Base-by-base conservation (phyloP, 164 flowering plant genomes). In the Annona squamosa region DNA sequence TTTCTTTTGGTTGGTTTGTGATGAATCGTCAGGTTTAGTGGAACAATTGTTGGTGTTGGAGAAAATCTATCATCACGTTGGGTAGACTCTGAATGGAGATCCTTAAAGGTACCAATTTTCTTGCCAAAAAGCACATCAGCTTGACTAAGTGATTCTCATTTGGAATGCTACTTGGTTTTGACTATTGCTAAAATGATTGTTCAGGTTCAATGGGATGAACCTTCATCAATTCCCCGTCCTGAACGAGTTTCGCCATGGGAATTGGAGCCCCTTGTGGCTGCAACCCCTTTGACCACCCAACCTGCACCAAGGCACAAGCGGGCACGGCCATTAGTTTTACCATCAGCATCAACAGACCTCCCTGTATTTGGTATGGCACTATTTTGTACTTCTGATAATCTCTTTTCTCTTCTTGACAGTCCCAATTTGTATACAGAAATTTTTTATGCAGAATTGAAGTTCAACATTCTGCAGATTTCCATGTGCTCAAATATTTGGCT, bases 191-290 rank as follows among this genome's bases (percentile, higher is more conserved):
- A 68, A 18, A 68, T 46, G 37, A 45, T 46, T 9, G 48, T 78
- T 64, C 81, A 94, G 98, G 94, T 94, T 74, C 98, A 90, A 86
- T 94, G 98, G 98, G 98, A 94, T 78, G 98, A 94, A 77, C 94
- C 98, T 56, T 86, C 97, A 62, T 78, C 91, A 52, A 88, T 92
- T 37, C 67, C 85, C 64, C 90, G 97, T 1, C 97, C 98, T 2
- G 97, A 94, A 3, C 86, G 87, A 79, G 97, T 92, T 74, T 94
- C 98, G 47, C 86, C 98, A 2, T 94, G 98, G 98, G 97, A 94
- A 73, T 73, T 90, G 78, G 97, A 94, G 75, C 98, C 97, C 3
- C 91, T 89, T 52, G 85, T 89, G 62, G 82, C 92, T n/a, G 74
- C 85, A 74, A 19, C 83, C 68, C 77, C 93, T 72, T 72, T 85